Conservation (phyloP, 2,329 filamentous ascomycete species). For the Erysiphe pulchra region DNA sequence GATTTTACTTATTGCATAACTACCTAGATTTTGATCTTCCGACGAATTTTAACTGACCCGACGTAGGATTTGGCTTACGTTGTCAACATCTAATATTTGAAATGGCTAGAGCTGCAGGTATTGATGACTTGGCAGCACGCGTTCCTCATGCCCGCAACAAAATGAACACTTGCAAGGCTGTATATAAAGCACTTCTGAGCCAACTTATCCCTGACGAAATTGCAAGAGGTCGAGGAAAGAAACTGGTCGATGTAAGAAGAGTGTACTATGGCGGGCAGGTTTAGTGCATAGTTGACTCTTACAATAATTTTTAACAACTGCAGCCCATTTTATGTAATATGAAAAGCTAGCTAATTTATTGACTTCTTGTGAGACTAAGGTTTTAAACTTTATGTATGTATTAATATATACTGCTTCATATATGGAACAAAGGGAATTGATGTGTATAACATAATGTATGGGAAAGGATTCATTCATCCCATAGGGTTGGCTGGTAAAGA, state of each 20-base stretch:
- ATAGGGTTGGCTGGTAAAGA: too few relatives aligned
- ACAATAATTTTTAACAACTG: background rate
- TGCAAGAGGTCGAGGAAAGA: slow-evolving; percentile 71
- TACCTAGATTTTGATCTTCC: background rate
- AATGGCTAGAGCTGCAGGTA: slow-evolving; percentile 67
- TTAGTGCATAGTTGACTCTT: slow-evolving; percentile 6
- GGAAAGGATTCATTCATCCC: too few relatives aligned
- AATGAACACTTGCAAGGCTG: slow-evolving; percentile 93
- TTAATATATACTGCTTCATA: too few relatives aligned
- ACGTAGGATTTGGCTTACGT: slow-evolving; percentile 70
- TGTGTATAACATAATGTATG: too few relatives aligned
- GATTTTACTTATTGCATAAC: background rate
- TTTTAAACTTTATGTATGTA: too few relatives aligned
- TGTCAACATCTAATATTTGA: slow-evolving; percentile 84
- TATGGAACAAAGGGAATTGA: too few relatives aligned
- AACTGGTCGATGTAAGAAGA: slow-evolving; percentile 85
- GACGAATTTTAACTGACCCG: slow-evolving; percentile 1
- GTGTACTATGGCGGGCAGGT: slow-evolving; percentile 68
- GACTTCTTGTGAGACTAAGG: too few relatives aligned
- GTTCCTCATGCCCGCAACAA: slow-evolving; percentile 75
- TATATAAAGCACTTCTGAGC: slow-evolving; percentile 55
- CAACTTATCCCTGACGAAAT: slow-evolving; percentile 78
- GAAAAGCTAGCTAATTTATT: too few relatives aligned
- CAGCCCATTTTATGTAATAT: too few relatives aligned
- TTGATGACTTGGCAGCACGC: slow-evolving; percentile 61